phyloP scores from a whole-genome alignment of 2,329 filamentous ascomycete genomes.

The Aaosphaeria arxii region DNA sequence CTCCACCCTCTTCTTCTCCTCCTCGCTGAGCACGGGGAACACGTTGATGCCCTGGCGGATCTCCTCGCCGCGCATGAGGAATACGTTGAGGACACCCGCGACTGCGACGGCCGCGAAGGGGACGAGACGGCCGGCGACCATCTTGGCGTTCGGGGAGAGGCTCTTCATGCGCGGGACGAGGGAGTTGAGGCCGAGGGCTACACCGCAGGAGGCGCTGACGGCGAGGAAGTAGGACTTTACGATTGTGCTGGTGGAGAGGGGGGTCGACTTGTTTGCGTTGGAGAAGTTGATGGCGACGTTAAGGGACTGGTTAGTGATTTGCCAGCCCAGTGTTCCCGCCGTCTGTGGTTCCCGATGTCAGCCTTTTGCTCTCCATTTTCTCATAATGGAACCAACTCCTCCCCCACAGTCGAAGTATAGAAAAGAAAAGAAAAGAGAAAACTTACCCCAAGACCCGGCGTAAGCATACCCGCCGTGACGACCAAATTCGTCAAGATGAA shows the following conservation, averaged over 20 bases:
- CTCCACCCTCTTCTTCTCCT: constrained; percentile 64
- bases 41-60: constrained; percentile 91
- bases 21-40: constrained; percentile 73
- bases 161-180: constrained; percentile 80
- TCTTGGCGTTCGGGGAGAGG: constrained; percentile 70
- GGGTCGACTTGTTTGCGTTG: constrained; percentile 96
- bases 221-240: constrained; percentile 88
- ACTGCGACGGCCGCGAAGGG: constrained; percentile 94
- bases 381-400: too few relatives aligned
- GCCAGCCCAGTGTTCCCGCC: constrained; percentile 85
- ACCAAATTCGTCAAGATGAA: constrained; percentile 92
- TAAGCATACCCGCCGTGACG: constrained; percentile 95
- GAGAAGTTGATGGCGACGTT: constrained; percentile 98
- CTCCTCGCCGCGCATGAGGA: constrained; percentile 96
- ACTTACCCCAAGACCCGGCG: constrained; percentile 72
- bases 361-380: neutral
- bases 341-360: constrained; percentile 52
- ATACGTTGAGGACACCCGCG: constrained; percentile 89
- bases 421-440: neutral
- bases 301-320: constrained; percentile 93
- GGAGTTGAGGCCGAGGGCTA: constrained; percentile 87
- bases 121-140: constrained; percentile 80
- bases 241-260: constrained; percentile 75
- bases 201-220: constrained; percentile 88
- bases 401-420: neutral